phyloP scores from a whole-genome alignment of 768 basidiomycete species.

The Lactarius pseudohatsudake region DNA sequence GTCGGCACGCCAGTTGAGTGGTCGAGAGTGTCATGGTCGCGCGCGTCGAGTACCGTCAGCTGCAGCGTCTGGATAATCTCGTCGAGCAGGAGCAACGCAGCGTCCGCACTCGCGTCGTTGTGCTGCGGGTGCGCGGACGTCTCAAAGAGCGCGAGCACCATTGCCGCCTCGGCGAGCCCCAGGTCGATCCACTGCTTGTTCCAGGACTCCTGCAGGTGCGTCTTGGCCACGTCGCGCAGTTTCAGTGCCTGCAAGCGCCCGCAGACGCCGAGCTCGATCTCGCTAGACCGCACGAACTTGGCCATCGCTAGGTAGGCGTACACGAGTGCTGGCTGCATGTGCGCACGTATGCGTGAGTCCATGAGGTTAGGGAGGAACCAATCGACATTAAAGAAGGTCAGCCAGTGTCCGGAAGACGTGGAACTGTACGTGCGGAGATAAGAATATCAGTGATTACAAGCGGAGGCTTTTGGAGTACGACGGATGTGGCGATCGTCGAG shows the following conservation, averaged over 20 bases:
- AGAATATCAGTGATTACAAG: not conserved
- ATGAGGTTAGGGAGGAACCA: constrained; percentile 54
- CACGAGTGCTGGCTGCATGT: constrained; percentile 71
- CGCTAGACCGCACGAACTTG: constrained; percentile 70
- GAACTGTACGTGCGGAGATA: constrained; percentile 46
- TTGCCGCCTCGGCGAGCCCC: constrained; percentile 69
- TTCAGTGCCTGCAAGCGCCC: constrained; percentile 60
- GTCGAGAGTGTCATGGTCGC: constrained; percentile 54
- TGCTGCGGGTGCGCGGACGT: constrained; percentile 70
- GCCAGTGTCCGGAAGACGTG: constrained; percentile 59
- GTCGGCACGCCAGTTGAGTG: constrained; percentile 48
- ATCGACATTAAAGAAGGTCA: constrained; percentile 65
- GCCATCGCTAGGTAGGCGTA: constrained; percentile 68
- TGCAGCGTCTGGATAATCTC: constrained; percentile 56
- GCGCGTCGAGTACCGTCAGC: constrained; percentile 56
- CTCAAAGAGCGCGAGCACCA: constrained; percentile 78
- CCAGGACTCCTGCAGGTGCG: constrained; percentile 52
- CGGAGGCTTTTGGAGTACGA: not conserved
- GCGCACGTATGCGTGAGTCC: constrained; percentile 50
- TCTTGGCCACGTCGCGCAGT: constrained; percentile 57
- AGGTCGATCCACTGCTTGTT: constrained; percentile 55
- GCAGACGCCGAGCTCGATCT: constrained; percentile 51
- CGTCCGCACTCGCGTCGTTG: constrained; percentile 51
- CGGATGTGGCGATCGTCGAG: constrained; percentile 18
- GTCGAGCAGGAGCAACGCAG: constrained; percentile 60